Conservation (phyloP, 2,329 filamentous ascomycete species). For the Exserohilum turcica region DNA sequence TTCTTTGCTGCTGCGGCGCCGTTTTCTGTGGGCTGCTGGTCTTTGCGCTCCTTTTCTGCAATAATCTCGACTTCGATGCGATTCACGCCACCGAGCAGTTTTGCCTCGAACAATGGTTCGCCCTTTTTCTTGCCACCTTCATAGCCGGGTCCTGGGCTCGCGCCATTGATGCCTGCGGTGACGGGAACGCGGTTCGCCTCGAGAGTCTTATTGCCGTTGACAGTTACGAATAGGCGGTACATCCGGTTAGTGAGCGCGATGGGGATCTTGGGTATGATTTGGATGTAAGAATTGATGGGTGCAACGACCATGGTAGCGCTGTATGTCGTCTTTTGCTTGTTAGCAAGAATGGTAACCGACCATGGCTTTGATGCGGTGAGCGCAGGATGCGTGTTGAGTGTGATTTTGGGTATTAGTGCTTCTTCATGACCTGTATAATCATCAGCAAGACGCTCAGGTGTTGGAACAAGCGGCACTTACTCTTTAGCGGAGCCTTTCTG, state of each 20-base stretch:
- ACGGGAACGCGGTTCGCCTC: conserved; percentile 61
- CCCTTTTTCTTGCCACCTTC: conserved; percentile 51
- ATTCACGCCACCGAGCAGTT: conserved; percentile 74
- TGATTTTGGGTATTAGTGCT: conserved; percentile 70
- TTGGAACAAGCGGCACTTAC: conserved; percentile 43
- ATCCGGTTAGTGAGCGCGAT: conserved; percentile 68
- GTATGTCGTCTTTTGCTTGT: conserved; percentile 69
- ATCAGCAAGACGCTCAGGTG: conserved; percentile 23
- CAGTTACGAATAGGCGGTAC: conserved; percentile 75
- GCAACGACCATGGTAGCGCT: conserved; percentile 74
- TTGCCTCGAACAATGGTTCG: conserved; percentile 76
- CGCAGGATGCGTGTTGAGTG: conserved; percentile 69
- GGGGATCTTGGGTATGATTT: conserved; percentile 70
- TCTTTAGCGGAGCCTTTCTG: conserved; percentile 50
- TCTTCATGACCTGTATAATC: conserved; percentile 49
- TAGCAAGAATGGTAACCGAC: conserved; percentile 67
- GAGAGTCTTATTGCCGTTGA: conserved; percentile 69
- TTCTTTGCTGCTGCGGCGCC: conserved; percentile 22
- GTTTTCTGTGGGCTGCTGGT: conserved; percentile 29
- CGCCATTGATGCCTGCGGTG: conserved; percentile 42
- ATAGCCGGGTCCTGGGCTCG: conserved; percentile 24
- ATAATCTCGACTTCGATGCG: conserved; percentile 78
- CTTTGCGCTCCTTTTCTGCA: conserved; percentile 65
- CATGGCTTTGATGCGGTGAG: conserved; percentile 67
- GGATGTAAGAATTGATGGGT: conserved; percentile 69